Percentiles rank a stretch among this genome's conserved stretches.
Conservation (phyloP, 352 stramenopile genomes). For the Phytophthora pluvialis region DNA sequence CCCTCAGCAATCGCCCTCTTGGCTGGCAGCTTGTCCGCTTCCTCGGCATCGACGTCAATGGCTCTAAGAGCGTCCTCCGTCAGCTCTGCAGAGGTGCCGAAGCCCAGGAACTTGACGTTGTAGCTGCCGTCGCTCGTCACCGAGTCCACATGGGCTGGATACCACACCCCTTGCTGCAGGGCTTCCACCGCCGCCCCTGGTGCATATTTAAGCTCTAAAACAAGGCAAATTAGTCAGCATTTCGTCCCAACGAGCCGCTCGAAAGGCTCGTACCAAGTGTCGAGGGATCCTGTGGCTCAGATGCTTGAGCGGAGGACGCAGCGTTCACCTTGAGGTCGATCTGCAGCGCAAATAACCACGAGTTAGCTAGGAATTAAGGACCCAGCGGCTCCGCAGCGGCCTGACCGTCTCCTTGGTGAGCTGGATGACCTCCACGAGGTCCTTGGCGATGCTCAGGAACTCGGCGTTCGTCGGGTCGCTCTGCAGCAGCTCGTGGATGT, state of each 20-base stretch:
- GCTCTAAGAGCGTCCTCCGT: slow-evolving; percentile 45
- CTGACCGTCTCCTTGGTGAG: slow-evolving; percentile 84
- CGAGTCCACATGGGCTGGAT: slow-evolving; percentile 67
- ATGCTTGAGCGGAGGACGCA: not conserved
- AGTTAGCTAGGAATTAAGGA: slow-evolving; percentile 12
- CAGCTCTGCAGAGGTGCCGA: slow-evolving; percentile 67
- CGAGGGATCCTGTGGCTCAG: not conserved
- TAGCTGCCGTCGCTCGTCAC: slow-evolving; percentile 59
- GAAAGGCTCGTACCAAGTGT: slow-evolving; percentile 20
- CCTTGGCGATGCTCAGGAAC: slow-evolving; percentile 77
- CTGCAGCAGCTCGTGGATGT: slow-evolving; percentile 81
- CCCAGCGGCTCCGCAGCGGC: not conserved
- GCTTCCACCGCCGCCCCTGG: slow-evolving; percentile 66
- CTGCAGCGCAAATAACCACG: slow-evolving; percentile 20
- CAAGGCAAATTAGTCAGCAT: slow-evolving; percentile 3
- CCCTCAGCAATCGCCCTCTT: slow-evolving; percentile 56
- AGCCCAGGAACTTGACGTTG: slow-evolving; percentile 80
- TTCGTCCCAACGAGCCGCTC: not conserved
- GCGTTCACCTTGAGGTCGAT: slow-evolving; percentile 46
- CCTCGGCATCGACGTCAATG: slow-evolving; percentile 43
- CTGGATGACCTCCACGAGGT: slow-evolving; percentile 86
- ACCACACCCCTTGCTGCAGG: slow-evolving; percentile 72
- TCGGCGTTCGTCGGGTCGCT: slow-evolving; percentile 73
- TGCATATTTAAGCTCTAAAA: slow-evolving; percentile 47
- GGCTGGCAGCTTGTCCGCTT: slow-evolving; percentile 36